Evolutionary conservation across 116 monocot species (phyloP), one percentile per base, ranked within the genome.

Genomic region (Trichopus zeylanicus): DNA sequence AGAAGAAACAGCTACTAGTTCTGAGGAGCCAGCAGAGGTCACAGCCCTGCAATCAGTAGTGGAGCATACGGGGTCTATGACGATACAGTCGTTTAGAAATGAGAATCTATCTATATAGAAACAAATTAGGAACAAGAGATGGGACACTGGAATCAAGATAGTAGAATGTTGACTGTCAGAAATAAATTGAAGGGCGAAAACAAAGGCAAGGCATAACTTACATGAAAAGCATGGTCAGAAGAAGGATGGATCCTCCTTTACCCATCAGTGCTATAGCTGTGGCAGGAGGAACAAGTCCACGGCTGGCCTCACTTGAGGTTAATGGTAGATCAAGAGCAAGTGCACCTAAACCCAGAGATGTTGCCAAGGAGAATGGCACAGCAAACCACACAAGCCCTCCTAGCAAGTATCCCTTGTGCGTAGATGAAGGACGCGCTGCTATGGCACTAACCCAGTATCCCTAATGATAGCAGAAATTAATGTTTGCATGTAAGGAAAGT

Each of bases 381-480:
- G 95, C 83, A 77, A 95, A 95, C 95, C 95, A 95, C 2, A 95
- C 95, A 29, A 95, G 76, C 0, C 95, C 95, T 47, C 95, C 95
- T 70, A 95, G 64, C 69, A 95, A 67, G 55, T 95, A 95, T 18
- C 95, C 95, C 64, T 90, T 95, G 74, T 95, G 95, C 16, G 95
- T 95, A 20, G 95, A 87, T 23, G 95, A 95, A 49, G 95, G 95
- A 6, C 90, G 67, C 30, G 95, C 95, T 26, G 95, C 95, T 51
- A 95, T 95, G 26, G 90, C 95, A 73, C 95, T 95, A 34, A 90
- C 71, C 95, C 95, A 95, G 54, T 95, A 95, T 30, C 95, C 95
- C 95, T 95, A n/a, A n/a, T n/a, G n/a, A n/a, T n/a, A n/a, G n/a
- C n/a, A n/a, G n/a, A n/a, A n/a, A n/a, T n/a, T n/a, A n/a, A n/a